Base-by-base conservation (phyloP, 106 monocot genomes). In the Posidonia australis region DNA sequence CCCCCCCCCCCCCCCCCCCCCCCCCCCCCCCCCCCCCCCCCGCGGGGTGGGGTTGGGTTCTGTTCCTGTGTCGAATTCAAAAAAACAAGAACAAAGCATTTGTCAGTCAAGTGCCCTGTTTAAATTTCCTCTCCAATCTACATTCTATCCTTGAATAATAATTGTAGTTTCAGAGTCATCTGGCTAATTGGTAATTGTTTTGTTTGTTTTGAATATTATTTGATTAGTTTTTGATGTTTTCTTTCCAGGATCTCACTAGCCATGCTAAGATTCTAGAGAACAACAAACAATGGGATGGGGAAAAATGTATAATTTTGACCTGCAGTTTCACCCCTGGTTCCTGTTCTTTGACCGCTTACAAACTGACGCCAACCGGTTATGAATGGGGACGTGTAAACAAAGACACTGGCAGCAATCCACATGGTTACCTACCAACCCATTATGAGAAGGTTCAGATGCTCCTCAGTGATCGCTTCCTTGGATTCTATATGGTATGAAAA, bases 381-480 rank as follows among this genome's bases (percentile, higher is more conserved):
- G 98, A 99, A 60, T 99, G 98, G 98, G 98, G 98, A 1, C 87
- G 98, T 11, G 65, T 85, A 19, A 99, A 99, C 77, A 99, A 99
- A 78, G 98, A 99, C 64, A 99, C 85, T 1, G 98, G 98, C 54
- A 99, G 98, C 81, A 99, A 99, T 67, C 98, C 98, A 23, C 98
- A 99, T 53, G 98, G 98, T 30, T 99, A 99, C 46, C 77, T 99
- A 6, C 98, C 98, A 23, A 91, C 98, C 3, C 98, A 99, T 55
- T 99, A 99, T 29, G 98, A 99, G 70, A 99, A 99, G 79, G 90
- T 99, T 16, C 98, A 99, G 79, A 99, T 99, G 98, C 86, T 99
- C 59, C 91, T 99, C 48, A 99, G 98, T 13, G 98, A 99, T 66
- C 87, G 91, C 17, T 99, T 99, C 85, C 74, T 91, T 23, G 91